Conservation (phyloP, 345 rosid species). For the Corchorus olitorius region DNA sequence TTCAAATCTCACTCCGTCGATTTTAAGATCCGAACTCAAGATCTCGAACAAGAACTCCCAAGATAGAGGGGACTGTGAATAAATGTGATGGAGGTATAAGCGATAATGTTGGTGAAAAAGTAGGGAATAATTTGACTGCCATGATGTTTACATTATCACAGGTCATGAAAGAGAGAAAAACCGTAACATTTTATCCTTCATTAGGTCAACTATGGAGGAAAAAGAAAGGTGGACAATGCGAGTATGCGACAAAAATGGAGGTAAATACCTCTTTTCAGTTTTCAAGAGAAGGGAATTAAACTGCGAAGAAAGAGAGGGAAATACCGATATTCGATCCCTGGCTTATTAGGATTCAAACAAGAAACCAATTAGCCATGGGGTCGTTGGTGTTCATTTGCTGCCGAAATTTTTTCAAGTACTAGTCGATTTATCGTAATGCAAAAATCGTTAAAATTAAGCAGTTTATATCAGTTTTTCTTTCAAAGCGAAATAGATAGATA, state of each 20-base stretch:
- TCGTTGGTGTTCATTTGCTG: background rate
- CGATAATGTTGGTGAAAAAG: background rate
- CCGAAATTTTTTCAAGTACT: no score
- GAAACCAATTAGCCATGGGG: background rate
- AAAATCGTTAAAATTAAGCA: no score
- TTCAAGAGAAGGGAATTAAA: no score
- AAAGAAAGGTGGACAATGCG: no score
- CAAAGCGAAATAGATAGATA: background rate
- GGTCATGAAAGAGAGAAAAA: no score
- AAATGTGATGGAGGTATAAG: background rate
- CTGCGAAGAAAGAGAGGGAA: background rate
- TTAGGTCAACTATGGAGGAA: no score
- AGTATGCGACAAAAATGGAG: background rate
- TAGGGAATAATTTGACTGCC: background rate
- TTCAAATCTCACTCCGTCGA: no score
- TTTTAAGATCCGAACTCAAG: no score
- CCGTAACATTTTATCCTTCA: no score
- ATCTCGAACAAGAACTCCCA: no score
- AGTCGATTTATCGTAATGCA: no score
- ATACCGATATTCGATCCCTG: constrained; percentile 8
- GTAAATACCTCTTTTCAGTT: constrained; percentile 17
- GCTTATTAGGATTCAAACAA: background rate
- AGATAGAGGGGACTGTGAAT: background rate
- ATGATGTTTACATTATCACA: background rate
- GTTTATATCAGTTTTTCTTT: no score